Evolutionary conservation across 306 rosid genomes (phyloP).

Genomic region (Acacia acuminata): DNA sequence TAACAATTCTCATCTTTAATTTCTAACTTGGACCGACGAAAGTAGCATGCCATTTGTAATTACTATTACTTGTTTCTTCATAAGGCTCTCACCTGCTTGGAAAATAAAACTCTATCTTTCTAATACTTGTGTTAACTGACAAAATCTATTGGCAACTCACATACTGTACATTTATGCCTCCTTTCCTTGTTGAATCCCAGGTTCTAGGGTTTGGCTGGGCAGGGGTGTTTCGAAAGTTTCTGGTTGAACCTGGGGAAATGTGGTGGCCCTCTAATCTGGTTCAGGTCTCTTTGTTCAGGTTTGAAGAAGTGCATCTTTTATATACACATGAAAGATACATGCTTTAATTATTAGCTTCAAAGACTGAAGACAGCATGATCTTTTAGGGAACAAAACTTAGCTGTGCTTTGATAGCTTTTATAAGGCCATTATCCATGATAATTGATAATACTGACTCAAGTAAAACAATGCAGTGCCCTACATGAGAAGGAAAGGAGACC

Average conservation of each 20-base stretch:
- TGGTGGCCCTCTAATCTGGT: conserved; percentile 75
- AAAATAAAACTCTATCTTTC: not conserved
- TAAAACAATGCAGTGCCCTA: conserved; percentile 45
- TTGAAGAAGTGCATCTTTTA: not conserved
- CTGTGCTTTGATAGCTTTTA: not conserved
- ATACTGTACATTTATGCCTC: not conserved
- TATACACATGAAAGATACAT: not conserved
- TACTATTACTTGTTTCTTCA: too few species aligned
- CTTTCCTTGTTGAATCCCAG: conserved; percentile 32
- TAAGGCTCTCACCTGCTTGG: not conserved
- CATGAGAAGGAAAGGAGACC: conserved; percentile 56
- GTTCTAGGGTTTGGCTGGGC: conserved; percentile 66
- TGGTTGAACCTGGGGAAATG: conserved; percentile 70
- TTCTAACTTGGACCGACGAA: not conserved
- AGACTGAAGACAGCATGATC: not conserved
- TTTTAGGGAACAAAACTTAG: not conserved
- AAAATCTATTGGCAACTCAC: not conserved
- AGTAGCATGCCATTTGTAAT: not conserved
- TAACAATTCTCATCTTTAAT: not conserved
- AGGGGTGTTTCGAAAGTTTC: conserved; percentile 47
- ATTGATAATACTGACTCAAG: not conserved
- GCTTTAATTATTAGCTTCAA: not conserved
- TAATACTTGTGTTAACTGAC: not conserved
- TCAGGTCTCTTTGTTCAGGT: conserved; percentile 70
- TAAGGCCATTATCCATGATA: not conserved